Base-by-base conservation (phyloP, 495 filamentous ascomycete genomes). In the Aspergillus cavernicola region DNA sequence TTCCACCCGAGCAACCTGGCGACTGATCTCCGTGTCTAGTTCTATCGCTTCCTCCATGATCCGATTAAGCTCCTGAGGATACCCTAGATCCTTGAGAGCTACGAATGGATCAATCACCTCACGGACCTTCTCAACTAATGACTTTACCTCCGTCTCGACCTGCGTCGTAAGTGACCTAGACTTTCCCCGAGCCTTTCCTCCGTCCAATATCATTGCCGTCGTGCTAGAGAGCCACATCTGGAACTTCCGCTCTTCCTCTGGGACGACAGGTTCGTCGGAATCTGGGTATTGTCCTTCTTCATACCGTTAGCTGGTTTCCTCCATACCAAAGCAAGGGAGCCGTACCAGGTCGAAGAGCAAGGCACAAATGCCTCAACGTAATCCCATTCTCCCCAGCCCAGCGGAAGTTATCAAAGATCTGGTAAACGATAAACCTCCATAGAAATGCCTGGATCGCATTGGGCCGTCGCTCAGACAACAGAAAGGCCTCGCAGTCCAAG, bases 161-260 rank as follows among this genome's bases (percentile, higher is more conserved):
- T 40, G 12, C 4, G 9, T 20, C 29, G n/a, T 9, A n/a, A 28
- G 15, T 31, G 16, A 8, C 7, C 15, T 19, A 31, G 47, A 19
- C 29, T 28, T 23, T 16, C 13, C 32, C 18, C 20, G 9, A 16
- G 23, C 6, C 22, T 26, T 36, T 29, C n/a, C 13, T 1, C 0
- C 28, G 10, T 38, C 49, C 18, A 52, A 6, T 6, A 52, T 18
- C n/a, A 40, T 23, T 4, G 35, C 49, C 6, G 49, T 42, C 15
- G 49, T 42, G 15, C 18, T 24, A 3, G 49, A 26, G 5, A 39
- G 6, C 49, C 49, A 52, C 4, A 19, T 24, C 15, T 42, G 49
- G 26, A 52, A 52, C 16, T 42, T 42, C 24, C 38, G 37, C 28
- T 41, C 49, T 35, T 38, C 37, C 7, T 52, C 49, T 1, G 49